phyloP scores from a whole-genome alignment of 1,284 basidiomycete genomes.

The Vanrija sp. region DNA sequence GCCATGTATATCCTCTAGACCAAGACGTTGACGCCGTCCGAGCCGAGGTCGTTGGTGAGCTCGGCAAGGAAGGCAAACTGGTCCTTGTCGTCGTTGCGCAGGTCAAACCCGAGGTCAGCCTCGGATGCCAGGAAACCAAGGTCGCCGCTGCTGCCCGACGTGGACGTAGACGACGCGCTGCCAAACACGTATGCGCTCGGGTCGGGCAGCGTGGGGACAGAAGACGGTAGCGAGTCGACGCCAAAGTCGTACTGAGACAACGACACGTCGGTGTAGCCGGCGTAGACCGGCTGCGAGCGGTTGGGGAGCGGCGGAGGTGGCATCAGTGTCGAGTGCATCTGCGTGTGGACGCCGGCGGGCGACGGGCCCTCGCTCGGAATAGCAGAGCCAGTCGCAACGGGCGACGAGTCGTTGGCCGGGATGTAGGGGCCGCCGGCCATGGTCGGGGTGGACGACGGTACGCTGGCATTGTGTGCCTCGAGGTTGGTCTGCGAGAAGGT shows the following conservation, averaged over 20 bases:
- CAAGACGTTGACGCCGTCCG: conserved; percentile 5
- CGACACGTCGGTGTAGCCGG: too few species aligned
- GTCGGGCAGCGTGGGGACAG: conserved; percentile 13
- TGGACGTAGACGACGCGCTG: background rate
- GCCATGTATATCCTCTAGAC: background rate
- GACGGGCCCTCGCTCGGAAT: conserved; percentile 11
- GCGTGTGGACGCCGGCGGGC: conserved; percentile 2
- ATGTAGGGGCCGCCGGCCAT: conserved; percentile 16
- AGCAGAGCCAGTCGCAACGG: background rate
- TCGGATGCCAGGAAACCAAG: background rate
- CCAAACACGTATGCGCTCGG: background rate
- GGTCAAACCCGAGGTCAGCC: conserved; percentile 14
- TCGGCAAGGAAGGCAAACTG: conserved; percentile 15
- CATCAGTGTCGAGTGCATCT: conserved; percentile 9
- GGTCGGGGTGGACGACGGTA: background rate
- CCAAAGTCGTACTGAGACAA: too few species aligned
- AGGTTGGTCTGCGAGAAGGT: background rate
- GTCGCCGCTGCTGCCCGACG: background rate
- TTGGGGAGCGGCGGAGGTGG: conserved; percentile 10
- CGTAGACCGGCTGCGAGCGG: background rate
- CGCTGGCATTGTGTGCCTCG: background rate
- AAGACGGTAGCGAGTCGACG: background rate
- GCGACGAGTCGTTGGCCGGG: conserved; percentile 5
- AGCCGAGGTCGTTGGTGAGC: conserved; percentile 1
- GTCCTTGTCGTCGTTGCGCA: conserved; percentile 10